Evolutionary conservation across 345 rosid species (phyloP), one percentile per base, ranked within the genome.

Genomic region (Sisymbrium irio): DNA sequence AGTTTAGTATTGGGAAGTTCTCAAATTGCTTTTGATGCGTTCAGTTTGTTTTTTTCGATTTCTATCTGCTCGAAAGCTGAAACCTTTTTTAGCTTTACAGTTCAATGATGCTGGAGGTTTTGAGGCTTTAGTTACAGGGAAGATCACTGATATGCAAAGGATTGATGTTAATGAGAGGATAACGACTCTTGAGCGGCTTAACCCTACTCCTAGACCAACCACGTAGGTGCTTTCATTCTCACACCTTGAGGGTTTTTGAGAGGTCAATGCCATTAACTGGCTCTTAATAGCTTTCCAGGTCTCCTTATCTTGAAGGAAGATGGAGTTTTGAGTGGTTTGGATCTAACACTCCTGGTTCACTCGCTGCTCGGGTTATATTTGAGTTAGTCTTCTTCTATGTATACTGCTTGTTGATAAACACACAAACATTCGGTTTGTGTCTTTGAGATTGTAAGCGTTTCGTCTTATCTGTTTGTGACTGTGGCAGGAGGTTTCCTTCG

Each of bases 291-390:
- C 83, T 82, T 79, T 79, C 36, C 89, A 94, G 98, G 88, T 91
- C 97, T 27, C 97, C 98, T 12, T 91, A 81, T 79, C 82, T 94
- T 44, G 97, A 94, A 82, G 98, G 96, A 1, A 83, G 83, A 42
- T 94, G 98, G 98, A 89, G 85, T 72, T 89, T 94, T 36, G 97
- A 94, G 79, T 94, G 98, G 97, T 89, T 94, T 82, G 97, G 95
- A 19, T 70, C 84, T 45, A 89, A 86, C 67, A 89, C 73, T 79
- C 89, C 89, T 15, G 96, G 90, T 53, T 78, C 89, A 15, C 82
- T 79, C 64, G 88, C 92, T 77, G 95, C 88, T 67, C 83, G 71
- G 42, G 59, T 88, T 78, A 74, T 91, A 61, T 86, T 79, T 11
- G 88, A 87, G 98, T 94, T 33, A 85, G 96, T 59, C 3, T 87